These are phyloP conservation scores for Arabidopsis hybrid DNA, from an alignment of 441 rosid genomes.

Conservation along the genomic window DNA sequence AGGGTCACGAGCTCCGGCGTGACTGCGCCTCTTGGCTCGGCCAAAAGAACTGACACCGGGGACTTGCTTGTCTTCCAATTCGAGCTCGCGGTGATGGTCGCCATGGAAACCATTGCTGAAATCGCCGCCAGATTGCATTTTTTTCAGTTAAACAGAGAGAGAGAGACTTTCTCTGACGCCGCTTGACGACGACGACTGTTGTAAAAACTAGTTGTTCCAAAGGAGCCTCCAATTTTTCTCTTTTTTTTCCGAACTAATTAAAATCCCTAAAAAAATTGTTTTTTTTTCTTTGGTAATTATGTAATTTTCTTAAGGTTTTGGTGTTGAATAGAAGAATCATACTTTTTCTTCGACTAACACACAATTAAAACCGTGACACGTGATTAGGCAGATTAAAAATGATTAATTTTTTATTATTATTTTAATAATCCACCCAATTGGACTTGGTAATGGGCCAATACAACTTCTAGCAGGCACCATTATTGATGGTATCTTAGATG, in stretches of 20 bases:
- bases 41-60: slow-evolving; percentile 30
- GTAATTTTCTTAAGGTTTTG: too few relatives aligned
- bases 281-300: too few relatives aligned
- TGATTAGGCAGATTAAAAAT: too few relatives aligned
- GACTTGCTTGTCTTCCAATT: slow-evolving; percentile 41
- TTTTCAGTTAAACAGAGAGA: slow-evolving; percentile 33
- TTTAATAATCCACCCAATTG: too few relatives aligned
- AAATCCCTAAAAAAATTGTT: neutral
- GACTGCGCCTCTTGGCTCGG: slow-evolving; percentile 45
- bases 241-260: neutral
- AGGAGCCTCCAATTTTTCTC: slow-evolving; percentile 30
- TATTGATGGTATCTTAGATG: too few relatives aligned
- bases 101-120: slow-evolving; percentile 56
- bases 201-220: neutral
- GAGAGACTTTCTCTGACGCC: slow-evolving; percentile 29
- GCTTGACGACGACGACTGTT: slow-evolving; percentile 31
- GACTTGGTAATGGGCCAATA: too few relatives aligned
- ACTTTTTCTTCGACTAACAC: too few relatives aligned
- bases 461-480: too few relatives aligned
- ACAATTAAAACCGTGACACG: too few relatives aligned
- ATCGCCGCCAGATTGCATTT: slow-evolving; percentile 55
- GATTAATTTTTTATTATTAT: too few relatives aligned
- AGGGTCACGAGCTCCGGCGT: slow-evolving; percentile 49
- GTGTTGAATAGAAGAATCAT: too few relatives aligned
- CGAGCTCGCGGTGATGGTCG: slow-evolving; percentile 48